These are phyloP conservation scores for Cicer bijugum DNA, from an alignment of 306 rosid species.

Conservation along the genomic window DNA sequence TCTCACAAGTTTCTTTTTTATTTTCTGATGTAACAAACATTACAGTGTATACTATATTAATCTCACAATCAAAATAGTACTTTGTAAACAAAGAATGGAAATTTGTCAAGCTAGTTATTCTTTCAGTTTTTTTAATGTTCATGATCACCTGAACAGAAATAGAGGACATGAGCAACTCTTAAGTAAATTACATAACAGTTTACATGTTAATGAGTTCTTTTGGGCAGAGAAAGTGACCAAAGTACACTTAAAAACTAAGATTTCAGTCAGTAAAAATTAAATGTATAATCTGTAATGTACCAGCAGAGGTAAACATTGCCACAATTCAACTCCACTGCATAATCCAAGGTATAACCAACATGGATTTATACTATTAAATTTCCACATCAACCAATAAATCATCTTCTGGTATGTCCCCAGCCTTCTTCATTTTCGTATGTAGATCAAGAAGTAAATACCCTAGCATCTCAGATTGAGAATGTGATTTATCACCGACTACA, in stretches of 20 bases:
- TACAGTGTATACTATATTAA: not conserved
- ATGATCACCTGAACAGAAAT: slow-evolving; percentile 17
- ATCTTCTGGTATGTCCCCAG: slow-evolving; percentile 32
- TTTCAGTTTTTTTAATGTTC: not conserved
- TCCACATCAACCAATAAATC: slow-evolving; percentile 43
- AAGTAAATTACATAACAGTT: slow-evolving; percentile 32
- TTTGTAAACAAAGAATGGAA: slow-evolving; percentile 1
- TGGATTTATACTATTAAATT: slow-evolving; percentile 13
- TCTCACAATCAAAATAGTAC: not conserved
- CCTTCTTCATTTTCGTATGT: slow-evolving; percentile 52
- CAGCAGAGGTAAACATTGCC: slow-evolving; percentile 6
- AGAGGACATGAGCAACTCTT: slow-evolving; percentile 11
- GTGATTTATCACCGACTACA: slow-evolving; percentile 52
- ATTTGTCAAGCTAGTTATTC: not conserved
- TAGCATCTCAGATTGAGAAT: slow-evolving; percentile 42
- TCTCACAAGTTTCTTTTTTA: not conserved
- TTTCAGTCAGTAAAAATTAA: slow-evolving; percentile 23
- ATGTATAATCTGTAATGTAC: not conserved
- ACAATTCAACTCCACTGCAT: slow-evolving; percentile 33
- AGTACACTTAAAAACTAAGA: not conserved
- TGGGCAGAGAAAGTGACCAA: slow-evolving; percentile 1
- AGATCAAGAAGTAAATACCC: slow-evolving; percentile 44
- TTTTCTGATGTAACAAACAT: not conserved
- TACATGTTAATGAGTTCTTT: not conserved
- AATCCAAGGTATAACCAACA: slow-evolving; percentile 21